Conservation (phyloP, 345 rosid species). For the Hirschfeldia incana region DNA sequence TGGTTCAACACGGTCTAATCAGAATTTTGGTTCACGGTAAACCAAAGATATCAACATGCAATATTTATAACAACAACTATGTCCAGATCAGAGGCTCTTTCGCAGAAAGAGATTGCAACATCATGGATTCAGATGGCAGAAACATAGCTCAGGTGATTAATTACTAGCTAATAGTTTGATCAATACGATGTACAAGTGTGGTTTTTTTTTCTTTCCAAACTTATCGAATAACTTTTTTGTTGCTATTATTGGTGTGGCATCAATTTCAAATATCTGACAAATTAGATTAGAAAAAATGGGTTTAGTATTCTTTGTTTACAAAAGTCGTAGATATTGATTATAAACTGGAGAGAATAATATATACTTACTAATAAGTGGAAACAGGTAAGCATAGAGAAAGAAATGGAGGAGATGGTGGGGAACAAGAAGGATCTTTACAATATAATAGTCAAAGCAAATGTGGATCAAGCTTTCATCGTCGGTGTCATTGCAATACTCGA, state of each 20-base stretch:
- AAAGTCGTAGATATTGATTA: not conserved
- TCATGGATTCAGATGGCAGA: slow-evolving; percentile 55
- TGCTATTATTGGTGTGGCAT: slow-evolving; percentile 3
- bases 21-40: slow-evolving; percentile 43
- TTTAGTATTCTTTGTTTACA: not conserved
- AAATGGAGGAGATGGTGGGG: slow-evolving; percentile 45
- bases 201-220: not conserved
- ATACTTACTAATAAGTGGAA: not conserved
- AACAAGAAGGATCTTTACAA: slow-evolving; percentile 62
- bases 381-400: slow-evolving; percentile 58
- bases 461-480: slow-evolving; percentile 60
- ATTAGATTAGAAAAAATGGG: not conserved
- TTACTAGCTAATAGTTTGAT: not conserved
- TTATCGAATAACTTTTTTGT: not conserved
- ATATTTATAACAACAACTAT: slow-evolving; percentile 40
- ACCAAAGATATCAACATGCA: slow-evolving; percentile 35
- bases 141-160: slow-evolving; percentile 55
- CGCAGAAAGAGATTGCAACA: slow-evolving; percentile 54
- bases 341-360: not conserved
- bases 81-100: slow-evolving; percentile 64
- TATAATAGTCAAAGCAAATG: slow-evolving; percentile 32
- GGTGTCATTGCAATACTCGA: slow-evolving; percentile 57
- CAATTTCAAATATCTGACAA: slow-evolving; percentile 2
- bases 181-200: not conserved
- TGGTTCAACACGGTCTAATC: slow-evolving; percentile 38